Conservation (phyloP, 257 asterid genomes). For the Parsonsia alboflavescens region DNA sequence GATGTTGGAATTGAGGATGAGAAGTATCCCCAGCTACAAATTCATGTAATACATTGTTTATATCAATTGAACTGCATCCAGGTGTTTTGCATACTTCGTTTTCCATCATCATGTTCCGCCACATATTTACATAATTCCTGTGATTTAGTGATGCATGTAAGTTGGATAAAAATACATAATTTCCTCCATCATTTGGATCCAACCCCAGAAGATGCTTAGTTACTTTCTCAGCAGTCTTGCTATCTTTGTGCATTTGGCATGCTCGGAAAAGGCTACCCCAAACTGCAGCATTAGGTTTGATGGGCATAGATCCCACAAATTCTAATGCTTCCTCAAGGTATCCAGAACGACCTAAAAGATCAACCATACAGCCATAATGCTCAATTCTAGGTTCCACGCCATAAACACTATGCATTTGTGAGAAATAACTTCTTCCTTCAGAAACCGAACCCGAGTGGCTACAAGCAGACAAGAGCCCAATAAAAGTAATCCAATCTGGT, state of each 20-base stretch:
- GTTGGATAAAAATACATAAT: conserved; percentile 29
- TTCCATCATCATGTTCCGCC: conserved; percentile 29
- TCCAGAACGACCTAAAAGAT: conserved; percentile 34
- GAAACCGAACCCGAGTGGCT: conserved; percentile 28
- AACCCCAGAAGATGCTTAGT: conserved; percentile 25
- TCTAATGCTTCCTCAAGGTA: conserved; percentile 31
- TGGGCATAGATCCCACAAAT: conserved; percentile 27
- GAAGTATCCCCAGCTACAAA: conserved; percentile 28
- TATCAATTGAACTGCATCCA: conserved; percentile 33
- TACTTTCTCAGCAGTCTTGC: conserved; percentile 23
- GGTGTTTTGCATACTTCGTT: conserved; percentile 26
- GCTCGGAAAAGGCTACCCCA: conserved; percentile 36
- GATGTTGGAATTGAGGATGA: conserved; percentile 23
- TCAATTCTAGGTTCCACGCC: conserved; percentile 30
- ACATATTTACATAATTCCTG: conserved; percentile 24
- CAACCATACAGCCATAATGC: conserved; percentile 39
- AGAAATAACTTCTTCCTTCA: conserved; percentile 27
- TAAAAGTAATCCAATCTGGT: conserved; percentile 33
- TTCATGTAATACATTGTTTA: conserved; percentile 19
- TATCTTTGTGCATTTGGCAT: conserved; percentile 25
- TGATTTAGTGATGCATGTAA: conserved; percentile 27
- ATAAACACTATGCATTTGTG: conserved; percentile 22
- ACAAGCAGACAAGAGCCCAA: conserved; percentile 32
- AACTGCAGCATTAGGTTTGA: conserved; percentile 27
- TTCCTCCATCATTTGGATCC: conserved; percentile 33